These are phyloP conservation scores for Litchi chinensis DNA, from an alignment of 345 rosid species.

Conservation along the genomic window DNA sequence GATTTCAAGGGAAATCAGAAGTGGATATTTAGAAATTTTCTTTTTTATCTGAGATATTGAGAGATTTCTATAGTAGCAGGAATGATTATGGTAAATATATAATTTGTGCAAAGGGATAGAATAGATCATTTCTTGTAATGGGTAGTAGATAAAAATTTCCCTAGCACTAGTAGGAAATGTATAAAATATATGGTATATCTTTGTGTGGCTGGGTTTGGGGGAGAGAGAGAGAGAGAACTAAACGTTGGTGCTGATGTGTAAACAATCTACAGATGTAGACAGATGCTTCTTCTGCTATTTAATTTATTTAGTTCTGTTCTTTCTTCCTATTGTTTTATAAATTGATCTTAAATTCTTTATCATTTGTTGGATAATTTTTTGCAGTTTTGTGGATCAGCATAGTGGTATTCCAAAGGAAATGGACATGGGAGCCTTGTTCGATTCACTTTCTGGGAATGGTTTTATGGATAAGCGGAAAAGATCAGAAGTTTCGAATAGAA, in stretches of 20 bases:
- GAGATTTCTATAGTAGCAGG: too few relatives aligned
- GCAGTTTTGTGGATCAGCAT: conserved; percentile 58
- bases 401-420: conserved; percentile 52
- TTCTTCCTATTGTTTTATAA: not conserved
- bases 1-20: too few relatives aligned
- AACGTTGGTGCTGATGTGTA: not conserved
- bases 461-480: conserved; percentile 55
- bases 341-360: not conserved
- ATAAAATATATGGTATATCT: not conserved
- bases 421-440: conserved; percentile 75
- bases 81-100: too few relatives aligned
- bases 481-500: conserved; percentile 41
- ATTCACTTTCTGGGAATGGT: conserved; percentile 60
- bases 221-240: not conserved
- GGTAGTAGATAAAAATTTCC: not conserved
- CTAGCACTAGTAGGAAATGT: not conserved
- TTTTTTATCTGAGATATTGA: too few relatives aligned
- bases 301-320: not conserved
- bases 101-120: not conserved
- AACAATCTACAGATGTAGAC: not conserved
- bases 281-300: not conserved
- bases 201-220: not conserved
- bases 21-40: too few relatives aligned
- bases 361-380: conserved; percentile 12
- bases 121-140: not conserved